Evolutionary conservation across 75 land plant genomes (phyloP).

Genomic region (Ceratopteris richardii): DNA sequence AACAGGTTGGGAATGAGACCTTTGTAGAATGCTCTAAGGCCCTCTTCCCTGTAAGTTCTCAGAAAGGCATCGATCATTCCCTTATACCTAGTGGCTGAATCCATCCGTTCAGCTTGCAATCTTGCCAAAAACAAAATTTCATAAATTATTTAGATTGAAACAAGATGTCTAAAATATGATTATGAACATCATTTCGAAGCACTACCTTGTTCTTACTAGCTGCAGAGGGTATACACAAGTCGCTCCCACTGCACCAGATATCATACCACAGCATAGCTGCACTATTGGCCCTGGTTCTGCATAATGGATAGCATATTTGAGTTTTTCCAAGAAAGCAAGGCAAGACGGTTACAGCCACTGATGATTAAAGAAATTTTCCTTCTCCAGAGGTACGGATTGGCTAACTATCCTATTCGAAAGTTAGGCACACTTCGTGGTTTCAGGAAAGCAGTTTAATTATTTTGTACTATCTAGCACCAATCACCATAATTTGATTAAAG

Average conservation of each 20-base stretch:
- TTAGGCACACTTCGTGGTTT: too few species aligned
- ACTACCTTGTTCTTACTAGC: slow-evolving; percentile 79
- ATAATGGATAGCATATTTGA: slow-evolving; percentile 2
- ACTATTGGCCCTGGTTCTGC: slow-evolving; percentile 80
- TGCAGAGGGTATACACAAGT: slow-evolving; percentile 92
- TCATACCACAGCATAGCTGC: slow-evolving; percentile 72
- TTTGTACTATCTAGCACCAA: too few species aligned
- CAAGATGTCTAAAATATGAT: too few species aligned
- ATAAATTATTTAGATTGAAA: too few species aligned
- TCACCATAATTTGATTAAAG: too few species aligned
- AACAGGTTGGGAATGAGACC: slow-evolving; percentile 77
- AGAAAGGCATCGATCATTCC: slow-evolving; percentile 81
- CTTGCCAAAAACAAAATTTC: slow-evolving; percentile 18
- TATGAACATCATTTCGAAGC: too few species aligned
- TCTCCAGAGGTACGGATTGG: too few species aligned
- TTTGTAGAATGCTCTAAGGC: slow-evolving; percentile 66
- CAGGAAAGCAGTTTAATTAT: too few species aligned
- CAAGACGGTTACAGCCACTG: too few species aligned
- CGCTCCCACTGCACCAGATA: slow-evolving; percentile 89
- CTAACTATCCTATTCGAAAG: too few species aligned
- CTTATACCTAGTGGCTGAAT: slow-evolving; percentile 24
- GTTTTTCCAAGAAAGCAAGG: too few species aligned
- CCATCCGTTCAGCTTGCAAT: slow-evolving; percentile 68
- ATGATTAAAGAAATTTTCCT: too few species aligned
- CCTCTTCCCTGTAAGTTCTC: slow-evolving; percentile 60